Evolutionary conservation across 1,284 basidiomycete species (phyloP).

Genomic region (Microstroma glucosiphilum): DNA sequence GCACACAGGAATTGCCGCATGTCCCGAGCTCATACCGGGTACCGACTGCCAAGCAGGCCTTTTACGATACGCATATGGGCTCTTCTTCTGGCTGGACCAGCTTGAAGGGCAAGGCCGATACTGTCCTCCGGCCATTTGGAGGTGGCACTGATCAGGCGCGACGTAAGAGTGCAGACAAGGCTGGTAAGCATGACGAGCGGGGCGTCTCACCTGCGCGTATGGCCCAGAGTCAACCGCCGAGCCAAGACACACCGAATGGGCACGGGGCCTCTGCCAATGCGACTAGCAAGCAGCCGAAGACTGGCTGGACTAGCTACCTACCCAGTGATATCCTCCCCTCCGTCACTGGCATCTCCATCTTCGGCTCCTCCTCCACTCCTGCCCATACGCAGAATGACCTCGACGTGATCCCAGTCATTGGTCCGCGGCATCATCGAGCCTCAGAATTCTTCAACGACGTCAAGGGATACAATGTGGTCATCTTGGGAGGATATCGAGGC

Average conservation of each 20-base stretch:
- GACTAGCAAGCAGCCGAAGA: no score
- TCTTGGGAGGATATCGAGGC: conserved; percentile 49
- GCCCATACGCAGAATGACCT: conserved; percentile 16
- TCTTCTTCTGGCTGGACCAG: conserved; percentile 14
- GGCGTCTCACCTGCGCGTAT: background rate
- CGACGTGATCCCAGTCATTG: conserved; percentile 27
- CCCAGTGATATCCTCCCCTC: background rate
- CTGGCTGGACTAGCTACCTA: background rate
- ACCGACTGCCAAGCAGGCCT: conserved; percentile 35
- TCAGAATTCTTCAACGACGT: conserved; percentile 37
- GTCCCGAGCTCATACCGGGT: conserved; percentile 41
- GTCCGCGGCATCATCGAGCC: conserved; percentile 13
- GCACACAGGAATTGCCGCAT: conserved; percentile 74
- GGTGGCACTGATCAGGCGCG: conserved; percentile 1
- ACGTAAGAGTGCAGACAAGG: background rate
- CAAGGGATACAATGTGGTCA: conserved; percentile 40
- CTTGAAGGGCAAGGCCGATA: conserved; percentile 10
- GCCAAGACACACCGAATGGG: background rate
- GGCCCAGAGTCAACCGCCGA: no score
- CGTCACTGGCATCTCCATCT: background rate
- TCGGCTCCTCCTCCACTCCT: background rate
- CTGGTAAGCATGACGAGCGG: background rate
- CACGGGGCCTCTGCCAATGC: background rate
- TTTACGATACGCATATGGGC: conserved; percentile 39
- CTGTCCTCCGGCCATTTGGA: conserved; percentile 12